phyloP scores from a whole-genome alignment of 371 early-diverging fungal species.

The Blastocladiella emersonii region DNA sequence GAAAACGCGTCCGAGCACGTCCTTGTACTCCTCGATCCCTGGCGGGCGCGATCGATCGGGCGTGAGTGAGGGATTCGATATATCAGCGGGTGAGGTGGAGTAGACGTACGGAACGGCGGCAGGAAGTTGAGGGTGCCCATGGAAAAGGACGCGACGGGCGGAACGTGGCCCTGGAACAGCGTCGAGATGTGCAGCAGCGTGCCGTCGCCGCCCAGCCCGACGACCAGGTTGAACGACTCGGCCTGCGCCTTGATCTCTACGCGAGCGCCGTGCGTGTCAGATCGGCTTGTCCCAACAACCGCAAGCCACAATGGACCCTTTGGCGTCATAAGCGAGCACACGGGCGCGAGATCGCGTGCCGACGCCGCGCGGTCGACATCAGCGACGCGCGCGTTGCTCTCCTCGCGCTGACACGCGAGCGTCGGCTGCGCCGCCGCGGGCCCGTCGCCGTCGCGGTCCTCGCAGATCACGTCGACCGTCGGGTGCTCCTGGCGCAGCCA shows the following conservation, averaged over 20 bases:
- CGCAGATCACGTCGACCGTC: not conserved
- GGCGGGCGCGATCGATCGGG: too few relatives aligned
- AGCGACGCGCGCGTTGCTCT: not conserved
- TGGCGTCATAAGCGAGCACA: not conserved
- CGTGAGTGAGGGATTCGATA: not conserved
- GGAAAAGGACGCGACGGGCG: constrained; percentile 83
- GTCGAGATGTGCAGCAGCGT: constrained; percentile 82
- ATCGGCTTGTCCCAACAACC: too few relatives aligned
- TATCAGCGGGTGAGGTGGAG: not conserved
- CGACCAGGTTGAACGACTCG: constrained; percentile 47
- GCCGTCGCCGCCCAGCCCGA: constrained; percentile 93
- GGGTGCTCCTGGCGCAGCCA: not conserved
- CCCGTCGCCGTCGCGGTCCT: not conserved
- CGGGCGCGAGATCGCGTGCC: not conserved
- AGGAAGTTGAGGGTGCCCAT: constrained; percentile 87
- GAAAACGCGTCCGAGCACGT: constrained; percentile 29
- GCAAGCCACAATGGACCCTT: too few relatives aligned
- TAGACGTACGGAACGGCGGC: constrained; percentile 52
- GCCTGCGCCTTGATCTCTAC: constrained; percentile 9
- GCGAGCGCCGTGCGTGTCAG: too few relatives aligned
- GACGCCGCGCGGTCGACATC: not conserved
- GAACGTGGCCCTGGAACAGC: constrained; percentile 59
- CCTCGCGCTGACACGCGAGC: not conserved
- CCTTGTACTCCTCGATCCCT: constrained; percentile 45
- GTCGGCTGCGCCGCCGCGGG: not conserved